Evolutionary conservation across 2,329 filamentous ascomycete genomes (phyloP), one percentile per base, ranked within the genome.

Genomic region (Cladobotryum mycophilum): DNA sequence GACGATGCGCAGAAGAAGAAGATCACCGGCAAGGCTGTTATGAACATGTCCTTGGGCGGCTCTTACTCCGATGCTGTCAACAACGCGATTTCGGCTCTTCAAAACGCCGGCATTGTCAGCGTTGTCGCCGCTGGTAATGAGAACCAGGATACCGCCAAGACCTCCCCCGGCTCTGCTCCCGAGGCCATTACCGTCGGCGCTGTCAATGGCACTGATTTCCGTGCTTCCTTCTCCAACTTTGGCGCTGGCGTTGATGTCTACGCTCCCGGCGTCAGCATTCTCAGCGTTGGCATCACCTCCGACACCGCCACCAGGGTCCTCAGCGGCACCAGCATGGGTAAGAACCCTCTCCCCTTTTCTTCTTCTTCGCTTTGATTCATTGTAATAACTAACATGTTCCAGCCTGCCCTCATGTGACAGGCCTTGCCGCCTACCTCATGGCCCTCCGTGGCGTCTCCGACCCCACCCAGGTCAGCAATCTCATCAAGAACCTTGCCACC

Each of bases 361-460:
- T 22, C 33, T 2, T 18, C 13, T 12, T 34, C 1, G 2, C 6
- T 12, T 33, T 11, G 3, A 5, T 15, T 13, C 20, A n/a, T 38
- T 3, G 6, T n/a, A 40, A 47, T 13, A 18, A 25, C 14, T 40
- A 41, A 40, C 45, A 40, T 47, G n/a, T 14, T 17, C 5, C 41
- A 13, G 82, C 85, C 22, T 76, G 77, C 12, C 85, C 85, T 1
- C 84, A 87, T 63, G 75, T 88, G 48, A 77, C 81, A 44, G 85
- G 85, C 44, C 71, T 88, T 3, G 82, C 81, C 13, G 83, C 82
- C 25, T 88, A 88, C 67, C 69, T 88, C 33, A 82, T 88, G 70
- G 60, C 69, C 47, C 72, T 82, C 49, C 76, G 81, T 67, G 60
- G 65, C 48, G 64, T 82, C 54, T 70, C 65, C 7, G 66, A 67